Evolutionary conservation across 805 yeast species (phyloP).

Genomic region (Metschnikowia matae): DNA sequence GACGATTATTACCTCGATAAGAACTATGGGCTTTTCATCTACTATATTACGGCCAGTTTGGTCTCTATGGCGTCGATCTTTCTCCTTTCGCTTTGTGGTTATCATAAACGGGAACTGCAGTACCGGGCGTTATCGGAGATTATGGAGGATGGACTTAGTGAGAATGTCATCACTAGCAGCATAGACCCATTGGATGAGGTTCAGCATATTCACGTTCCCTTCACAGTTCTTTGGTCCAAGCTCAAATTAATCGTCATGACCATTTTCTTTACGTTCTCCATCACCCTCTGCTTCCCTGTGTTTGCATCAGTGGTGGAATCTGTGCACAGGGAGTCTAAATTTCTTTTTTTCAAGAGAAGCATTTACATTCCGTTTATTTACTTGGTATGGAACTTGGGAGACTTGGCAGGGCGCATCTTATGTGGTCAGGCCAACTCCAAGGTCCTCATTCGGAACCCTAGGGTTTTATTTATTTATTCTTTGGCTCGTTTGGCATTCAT

Average conservation of each 20-base stretch:
- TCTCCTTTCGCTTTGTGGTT: constrained; percentile 34
- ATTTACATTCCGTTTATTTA: constrained; percentile 70
- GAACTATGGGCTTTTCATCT: constrained; percentile 39
- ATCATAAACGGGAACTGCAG: constrained; percentile 22
- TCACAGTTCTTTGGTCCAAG: constrained; percentile 55
- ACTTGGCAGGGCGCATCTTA: constrained; percentile 67
- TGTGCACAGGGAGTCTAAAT: constrained; percentile 25
- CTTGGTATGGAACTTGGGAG: constrained; percentile 87
- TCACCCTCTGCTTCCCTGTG: constrained; percentile 81
- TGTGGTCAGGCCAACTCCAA: constrained; percentile 44
- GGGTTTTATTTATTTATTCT: constrained; percentile 50
- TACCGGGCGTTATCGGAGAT: constrained; percentile 18
- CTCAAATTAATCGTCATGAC: constrained; percentile 61
- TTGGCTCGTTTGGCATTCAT: constrained; percentile 54
- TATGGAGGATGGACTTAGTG: constrained; percentile 8
- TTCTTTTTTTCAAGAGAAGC: constrained; percentile 43
- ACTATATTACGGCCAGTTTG: constrained; percentile 50
- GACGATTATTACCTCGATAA: constrained; percentile 26
- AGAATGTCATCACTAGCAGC: not conserved
- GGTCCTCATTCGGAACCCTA: constrained; percentile 38
- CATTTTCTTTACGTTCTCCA: constrained; percentile 67
- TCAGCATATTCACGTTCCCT: constrained; percentile 49
- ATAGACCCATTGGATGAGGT: constrained; percentile 6
- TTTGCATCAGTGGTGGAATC: constrained; percentile 74
- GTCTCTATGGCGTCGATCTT: constrained; percentile 42